phyloP scores from a whole-genome alignment of 2,329 filamentous ascomycete genomes.

The Fusarium sp. region DNA sequence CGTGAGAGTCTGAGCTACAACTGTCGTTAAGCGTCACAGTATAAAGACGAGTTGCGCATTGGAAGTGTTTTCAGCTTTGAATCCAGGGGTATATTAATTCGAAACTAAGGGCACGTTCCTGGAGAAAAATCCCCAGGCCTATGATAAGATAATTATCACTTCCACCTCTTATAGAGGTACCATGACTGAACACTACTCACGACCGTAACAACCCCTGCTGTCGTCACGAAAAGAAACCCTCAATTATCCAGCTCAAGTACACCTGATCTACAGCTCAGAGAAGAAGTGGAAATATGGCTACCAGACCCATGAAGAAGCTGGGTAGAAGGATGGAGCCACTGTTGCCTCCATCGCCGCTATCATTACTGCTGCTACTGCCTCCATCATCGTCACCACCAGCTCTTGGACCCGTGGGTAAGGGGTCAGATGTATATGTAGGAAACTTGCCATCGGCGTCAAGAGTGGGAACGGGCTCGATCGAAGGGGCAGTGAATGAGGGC shows the following conservation, averaged over 20 bases:
- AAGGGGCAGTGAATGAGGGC: constrained; percentile 34
- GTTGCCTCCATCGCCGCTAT: not conserved
- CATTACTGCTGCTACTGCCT: constrained; percentile 13
- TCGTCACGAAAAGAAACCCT: not conserved
- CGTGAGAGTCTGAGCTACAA: not conserved
- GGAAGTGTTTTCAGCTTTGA: not conserved
- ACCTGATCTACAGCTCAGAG: constrained; percentile 30
- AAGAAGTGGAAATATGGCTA: constrained; percentile 46
- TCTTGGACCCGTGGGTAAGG: constrained; percentile 26
- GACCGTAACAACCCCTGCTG: not conserved
- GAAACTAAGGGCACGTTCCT: constrained; percentile 9
- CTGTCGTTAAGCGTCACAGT: not conserved
- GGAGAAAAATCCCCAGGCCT: not conserved
- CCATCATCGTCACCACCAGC: constrained; percentile 34
- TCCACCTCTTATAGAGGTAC: not conserved
- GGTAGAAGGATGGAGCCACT: constrained; percentile 39
- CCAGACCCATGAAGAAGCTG: constrained; percentile 39
- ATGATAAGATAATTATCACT: constrained; percentile 26
- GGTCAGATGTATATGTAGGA: constrained; percentile 12
- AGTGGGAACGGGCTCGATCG: constrained; percentile 33
- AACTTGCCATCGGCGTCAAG: constrained; percentile 2
- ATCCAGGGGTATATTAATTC: constrained; percentile 28
- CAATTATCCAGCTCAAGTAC: not conserved
- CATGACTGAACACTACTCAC: not conserved
- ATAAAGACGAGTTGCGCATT: not conserved